phyloP scores from a whole-genome alignment of 2,329 filamentous ascomycete genomes.

The Diaporthe humulicola region DNA sequence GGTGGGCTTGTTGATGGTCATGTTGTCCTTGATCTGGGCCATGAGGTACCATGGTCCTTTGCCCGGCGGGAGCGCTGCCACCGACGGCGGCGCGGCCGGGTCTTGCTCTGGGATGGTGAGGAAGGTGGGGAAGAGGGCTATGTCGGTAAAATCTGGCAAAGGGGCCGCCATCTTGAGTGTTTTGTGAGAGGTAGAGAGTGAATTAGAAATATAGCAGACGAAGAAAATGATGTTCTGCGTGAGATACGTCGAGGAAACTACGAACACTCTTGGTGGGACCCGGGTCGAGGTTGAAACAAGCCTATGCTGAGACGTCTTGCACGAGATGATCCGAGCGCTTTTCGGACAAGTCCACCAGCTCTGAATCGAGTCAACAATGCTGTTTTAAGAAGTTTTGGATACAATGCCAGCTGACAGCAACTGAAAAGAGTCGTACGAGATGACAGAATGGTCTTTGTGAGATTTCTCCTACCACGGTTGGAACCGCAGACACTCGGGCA shows the following conservation, averaged over 20 bases:
- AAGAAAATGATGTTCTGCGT: neutral
- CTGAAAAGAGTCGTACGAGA: neutral
- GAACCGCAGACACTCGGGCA: neutral
- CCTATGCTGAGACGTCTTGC: slow-evolving; percentile 24
- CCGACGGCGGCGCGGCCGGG: slow-evolving; percentile 1
- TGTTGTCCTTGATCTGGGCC: slow-evolving; percentile 60
- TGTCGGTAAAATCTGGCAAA: slow-evolving; percentile 51
- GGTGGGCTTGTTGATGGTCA: slow-evolving; percentile 64
- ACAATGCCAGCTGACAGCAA: neutral
- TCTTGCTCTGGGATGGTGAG: slow-evolving; percentile 30
- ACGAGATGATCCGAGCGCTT: neutral
- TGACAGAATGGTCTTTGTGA: neutral
- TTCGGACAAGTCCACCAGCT: neutral
- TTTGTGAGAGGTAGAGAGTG: neutral
- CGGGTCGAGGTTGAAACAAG: slow-evolving; percentile 35
- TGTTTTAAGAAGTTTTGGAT: neutral
- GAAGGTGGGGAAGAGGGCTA: slow-evolving; percentile 52
- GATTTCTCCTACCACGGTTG: neutral
- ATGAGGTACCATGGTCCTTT: slow-evolving; percentile 53
- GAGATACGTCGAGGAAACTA: neutral
- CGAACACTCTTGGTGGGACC: neutral
- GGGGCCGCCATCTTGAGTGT: slow-evolving; percentile 37
- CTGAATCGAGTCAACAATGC: neutral
- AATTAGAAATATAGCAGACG: neutral
- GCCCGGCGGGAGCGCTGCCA: neutral